These are phyloP conservation scores for Diaporthe destruens DNA, from an alignment of 2,329 filamentous ascomycete species.

Conservation along the genomic window DNA sequence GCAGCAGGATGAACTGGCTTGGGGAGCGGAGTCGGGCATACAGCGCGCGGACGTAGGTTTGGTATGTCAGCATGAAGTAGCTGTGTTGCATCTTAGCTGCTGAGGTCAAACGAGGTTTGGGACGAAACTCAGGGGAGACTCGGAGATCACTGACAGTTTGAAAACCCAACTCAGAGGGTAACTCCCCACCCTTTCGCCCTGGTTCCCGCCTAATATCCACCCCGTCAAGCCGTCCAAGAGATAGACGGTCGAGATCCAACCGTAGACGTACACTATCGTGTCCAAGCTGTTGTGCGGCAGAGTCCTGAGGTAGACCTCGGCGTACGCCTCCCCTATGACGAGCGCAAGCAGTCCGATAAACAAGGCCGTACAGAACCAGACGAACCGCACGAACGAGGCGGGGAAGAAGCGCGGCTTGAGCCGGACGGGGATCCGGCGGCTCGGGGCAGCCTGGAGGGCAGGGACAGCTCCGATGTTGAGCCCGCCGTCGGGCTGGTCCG, in stretches of 20 bases:
- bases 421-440: slow-evolving; percentile 52
- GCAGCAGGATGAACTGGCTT: slow-evolving; percentile 73
- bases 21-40: slow-evolving; percentile 77
- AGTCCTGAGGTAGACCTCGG: slow-evolving; percentile 76
- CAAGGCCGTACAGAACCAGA: slow-evolving; percentile 77
- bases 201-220: slow-evolving; percentile 75
- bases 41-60: slow-evolving; percentile 77
- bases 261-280: slow-evolving; percentile 78
- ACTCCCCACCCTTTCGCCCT: slow-evolving; percentile 75
- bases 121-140: neutral
- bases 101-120: neutral
- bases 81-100: slow-evolving; percentile 49
- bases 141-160: slow-evolving; percentile 67
- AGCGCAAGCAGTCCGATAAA: slow-evolving; percentile 74
- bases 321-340: slow-evolving; percentile 76
- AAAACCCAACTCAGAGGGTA: slow-evolving; percentile 80
- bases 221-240: slow-evolving; percentile 74
- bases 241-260: slow-evolving; percentile 76
- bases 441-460: slow-evolving; percentile 41
- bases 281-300: slow-evolving; percentile 75
- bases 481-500: slow-evolving; percentile 49
- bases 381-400: slow-evolving; percentile 75
- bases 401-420: slow-evolving; percentile 70
- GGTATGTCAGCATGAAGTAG: slow-evolving; percentile 77
- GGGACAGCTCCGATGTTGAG: slow-evolving; percentile 45